phyloP scores from a whole-genome alignment of 768 basidiomycete species.

The Pleurotus ostreatus region DNA sequence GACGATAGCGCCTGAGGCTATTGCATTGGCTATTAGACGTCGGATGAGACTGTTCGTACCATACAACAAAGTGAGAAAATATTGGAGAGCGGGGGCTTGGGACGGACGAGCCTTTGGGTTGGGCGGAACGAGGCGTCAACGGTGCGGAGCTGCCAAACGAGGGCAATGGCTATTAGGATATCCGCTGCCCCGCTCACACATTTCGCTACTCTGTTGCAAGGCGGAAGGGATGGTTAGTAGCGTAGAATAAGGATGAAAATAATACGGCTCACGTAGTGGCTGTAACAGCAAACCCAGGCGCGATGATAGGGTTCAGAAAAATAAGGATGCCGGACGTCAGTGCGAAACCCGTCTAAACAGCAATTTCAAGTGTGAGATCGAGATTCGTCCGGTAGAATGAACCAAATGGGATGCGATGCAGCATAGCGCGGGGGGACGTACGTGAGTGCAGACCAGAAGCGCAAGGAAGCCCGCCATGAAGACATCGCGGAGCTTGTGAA shows the following conservation, averaged over 20 bases:
- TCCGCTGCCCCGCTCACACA: conserved; percentile 8
- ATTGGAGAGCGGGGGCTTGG: neutral
- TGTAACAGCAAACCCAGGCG: conserved; percentile 1
- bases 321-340: neutral
- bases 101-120: conserved; percentile 8
- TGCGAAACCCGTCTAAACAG: neutral
- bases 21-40: conserved; percentile 6
- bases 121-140: conserved; percentile 8
- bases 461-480: neutral
- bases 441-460: neutral
- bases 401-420: too few relatives aligned
- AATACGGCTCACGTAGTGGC: conserved; percentile 8
- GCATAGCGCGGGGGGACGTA: neutral
- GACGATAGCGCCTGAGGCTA: conserved; percentile 9
- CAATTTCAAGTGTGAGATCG: too few relatives aligned
- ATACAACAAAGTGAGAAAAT: neutral
- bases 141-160: conserved; percentile 13
- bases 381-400: neutral
- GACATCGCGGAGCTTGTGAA: neutral
- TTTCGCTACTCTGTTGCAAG: neutral
- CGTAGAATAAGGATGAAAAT: too few relatives aligned
- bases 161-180: conserved; percentile 6
- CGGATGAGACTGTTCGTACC: conserved; percentile 8
- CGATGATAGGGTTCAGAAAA: neutral
- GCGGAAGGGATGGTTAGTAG: too few relatives aligned